These are phyloP conservation scores for Phyllosticta citribraziliensis DNA, from an alignment of 2,329 filamentous ascomycete species.

Conservation along the genomic window DNA sequence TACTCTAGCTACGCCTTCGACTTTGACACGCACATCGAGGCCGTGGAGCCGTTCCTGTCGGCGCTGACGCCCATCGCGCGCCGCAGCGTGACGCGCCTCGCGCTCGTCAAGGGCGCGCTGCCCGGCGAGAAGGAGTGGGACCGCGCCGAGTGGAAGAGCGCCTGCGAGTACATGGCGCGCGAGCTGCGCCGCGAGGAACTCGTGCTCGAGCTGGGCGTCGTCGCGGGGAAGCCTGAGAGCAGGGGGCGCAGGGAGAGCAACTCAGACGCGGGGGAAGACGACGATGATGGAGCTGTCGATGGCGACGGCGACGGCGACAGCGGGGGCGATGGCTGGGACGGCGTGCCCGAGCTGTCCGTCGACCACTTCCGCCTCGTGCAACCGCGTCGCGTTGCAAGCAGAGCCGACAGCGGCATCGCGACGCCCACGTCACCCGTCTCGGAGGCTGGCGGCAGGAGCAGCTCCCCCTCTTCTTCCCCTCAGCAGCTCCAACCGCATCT, in stretches of 20 bases:
- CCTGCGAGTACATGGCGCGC: slow-evolving; percentile 40
- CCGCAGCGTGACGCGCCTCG: slow-evolving; percentile 39
- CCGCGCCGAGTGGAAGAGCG: slow-evolving; percentile 44
- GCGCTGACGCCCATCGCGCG: slow-evolving; percentile 45
- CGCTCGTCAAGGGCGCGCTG: slow-evolving; percentile 47
- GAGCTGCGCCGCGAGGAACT: slow-evolving; percentile 24
- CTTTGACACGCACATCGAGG: slow-evolving; percentile 52
- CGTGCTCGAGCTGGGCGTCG: slow-evolving; percentile 41
- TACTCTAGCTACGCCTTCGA: slow-evolving; percentile 49
- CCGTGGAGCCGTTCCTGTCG: slow-evolving; percentile 48
- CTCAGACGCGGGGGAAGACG: neutral
- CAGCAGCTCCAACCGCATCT: slow-evolving; percentile 30
- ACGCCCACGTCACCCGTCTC: neutral
- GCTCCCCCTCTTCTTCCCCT: neutral
- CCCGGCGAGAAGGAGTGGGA: slow-evolving; percentile 47
- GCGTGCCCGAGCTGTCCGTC: slow-evolving; percentile 23
- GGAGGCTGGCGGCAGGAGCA: neutral
- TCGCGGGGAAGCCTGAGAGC: slow-evolving; percentile 41
- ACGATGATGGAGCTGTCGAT: neutral
- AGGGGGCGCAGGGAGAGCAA: neutral
- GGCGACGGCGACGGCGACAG: neutral
- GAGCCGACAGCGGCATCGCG: slow-evolving; percentile 32
- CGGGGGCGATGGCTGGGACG: slow-evolving; percentile 36
- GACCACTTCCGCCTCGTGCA: slow-evolving; percentile 12
- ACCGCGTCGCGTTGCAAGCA: slow-evolving; percentile 17